Percentiles rank a stretch among this genome's conserved stretches.
These are phyloP conservation scores for Inosperma sp. DNA, from an alignment of 768 basidiomycete genomes.

Conservation along the genomic window DNA sequence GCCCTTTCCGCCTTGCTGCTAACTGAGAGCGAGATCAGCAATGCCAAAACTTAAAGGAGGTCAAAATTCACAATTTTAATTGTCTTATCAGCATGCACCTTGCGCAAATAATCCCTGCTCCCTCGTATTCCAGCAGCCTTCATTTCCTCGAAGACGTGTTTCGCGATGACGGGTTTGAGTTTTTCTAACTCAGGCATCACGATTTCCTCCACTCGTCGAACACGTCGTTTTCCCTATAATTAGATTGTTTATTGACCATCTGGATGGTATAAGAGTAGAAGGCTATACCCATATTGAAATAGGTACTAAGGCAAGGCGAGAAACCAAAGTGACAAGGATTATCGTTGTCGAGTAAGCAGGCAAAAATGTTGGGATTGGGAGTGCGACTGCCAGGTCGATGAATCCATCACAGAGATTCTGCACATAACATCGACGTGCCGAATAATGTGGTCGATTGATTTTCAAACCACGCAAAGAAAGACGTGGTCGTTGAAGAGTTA, in stretches of 20 bases:
- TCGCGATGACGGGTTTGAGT: slow-evolving; percentile 41
- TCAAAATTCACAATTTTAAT: slow-evolving; percentile 41
- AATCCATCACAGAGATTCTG: slow-evolving; percentile 57
- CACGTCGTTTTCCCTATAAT: slow-evolving; percentile 54
- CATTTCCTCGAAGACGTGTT: slow-evolving; percentile 49
- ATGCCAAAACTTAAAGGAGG: background rate
- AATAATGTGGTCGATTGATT: slow-evolving; percentile 8
- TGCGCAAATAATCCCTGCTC: slow-evolving; percentile 47
- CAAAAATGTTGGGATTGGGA: slow-evolving; percentile 65
- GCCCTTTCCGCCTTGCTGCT: slow-evolving; percentile 48
- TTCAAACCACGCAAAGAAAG: slow-evolving; percentile 21
- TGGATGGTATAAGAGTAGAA: background rate
- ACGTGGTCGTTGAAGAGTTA: slow-evolving; percentile 30
- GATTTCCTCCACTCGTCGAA: slow-evolving; percentile 55
- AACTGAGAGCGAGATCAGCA: slow-evolving; percentile 36
- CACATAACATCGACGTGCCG: slow-evolving; percentile 21
- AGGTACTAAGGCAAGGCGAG: slow-evolving; percentile 62
- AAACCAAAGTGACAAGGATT: slow-evolving; percentile 58
- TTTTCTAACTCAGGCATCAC: slow-evolving; percentile 54
- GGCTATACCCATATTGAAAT: slow-evolving; percentile 70
- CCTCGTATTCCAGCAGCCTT: slow-evolving; percentile 49
- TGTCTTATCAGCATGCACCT: slow-evolving; percentile 45
- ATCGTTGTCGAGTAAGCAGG: slow-evolving; percentile 75
- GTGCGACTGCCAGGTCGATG: slow-evolving; percentile 67
- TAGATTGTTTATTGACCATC: slow-evolving; percentile 13